Evolutionary conservation across 495 filamentous ascomycete genomes (phyloP).

Genomic region (Lasiosphaeriaceae sp.): DNA sequence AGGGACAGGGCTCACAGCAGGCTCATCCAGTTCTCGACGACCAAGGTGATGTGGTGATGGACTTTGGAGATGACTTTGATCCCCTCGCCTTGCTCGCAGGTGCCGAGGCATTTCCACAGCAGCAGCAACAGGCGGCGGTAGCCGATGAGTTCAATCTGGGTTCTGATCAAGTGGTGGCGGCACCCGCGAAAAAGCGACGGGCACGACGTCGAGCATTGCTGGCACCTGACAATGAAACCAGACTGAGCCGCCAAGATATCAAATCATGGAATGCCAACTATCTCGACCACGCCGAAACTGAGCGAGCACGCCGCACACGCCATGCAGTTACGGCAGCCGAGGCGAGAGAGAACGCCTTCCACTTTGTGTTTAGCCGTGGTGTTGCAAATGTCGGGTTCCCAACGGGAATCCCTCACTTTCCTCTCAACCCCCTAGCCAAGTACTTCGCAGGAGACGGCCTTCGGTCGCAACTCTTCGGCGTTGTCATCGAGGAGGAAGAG

Average conservation of each 20-base stretch:
- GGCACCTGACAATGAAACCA: slow-evolving; percentile 37
- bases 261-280: slow-evolving; percentile 60
- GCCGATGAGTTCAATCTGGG: neutral
- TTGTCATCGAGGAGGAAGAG: slow-evolving; percentile 20
- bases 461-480: slow-evolving; percentile 23
- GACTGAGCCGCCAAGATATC: slow-evolving; percentile 53
- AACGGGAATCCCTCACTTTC: slow-evolving; percentile 21
- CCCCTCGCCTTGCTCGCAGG: slow-evolving; percentile 3
- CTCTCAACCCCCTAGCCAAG: slow-evolving; percentile 33
- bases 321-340: slow-evolving; percentile 15
- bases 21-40: slow-evolving; percentile 9
- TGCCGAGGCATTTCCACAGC: slow-evolving; percentile 3
- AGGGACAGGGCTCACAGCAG: neutral
- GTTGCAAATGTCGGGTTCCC: slow-evolving; percentile 33
- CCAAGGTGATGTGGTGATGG: slow-evolving; percentile 22
- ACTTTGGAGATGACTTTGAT: neutral
- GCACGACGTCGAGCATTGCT: slow-evolving; percentile 20
- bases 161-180: slow-evolving; percentile 13
- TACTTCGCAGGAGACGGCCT: slow-evolving; percentile 36
- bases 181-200: slow-evolving; percentile 20
- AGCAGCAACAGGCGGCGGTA: neutral
- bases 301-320: slow-evolving; percentile 21
- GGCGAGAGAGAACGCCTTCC: slow-evolving; percentile 44
- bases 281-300: slow-evolving; percentile 44
- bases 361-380: slow-evolving; percentile 43